Conservation (phyloP, 352 stramenopile species). For the Globisporangium uncinulatum region DNA sequence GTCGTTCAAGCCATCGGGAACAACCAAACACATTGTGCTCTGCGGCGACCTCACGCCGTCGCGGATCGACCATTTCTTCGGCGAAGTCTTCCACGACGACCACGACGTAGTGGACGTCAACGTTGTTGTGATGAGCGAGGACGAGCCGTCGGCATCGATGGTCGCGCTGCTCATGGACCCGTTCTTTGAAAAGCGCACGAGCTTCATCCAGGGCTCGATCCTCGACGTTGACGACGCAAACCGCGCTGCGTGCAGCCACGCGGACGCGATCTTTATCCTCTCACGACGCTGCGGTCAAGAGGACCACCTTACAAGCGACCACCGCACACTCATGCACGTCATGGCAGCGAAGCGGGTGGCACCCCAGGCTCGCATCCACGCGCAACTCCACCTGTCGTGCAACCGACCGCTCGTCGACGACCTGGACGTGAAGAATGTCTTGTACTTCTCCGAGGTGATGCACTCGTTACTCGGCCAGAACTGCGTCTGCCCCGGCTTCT, state of each 20-base stretch:
- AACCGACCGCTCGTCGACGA: constrained; percentile 74
- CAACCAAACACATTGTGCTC: constrained; percentile 70
- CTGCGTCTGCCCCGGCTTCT: constrained; percentile 82
- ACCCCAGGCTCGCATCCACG: constrained; percentile 47
- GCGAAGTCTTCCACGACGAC: constrained; percentile 85
- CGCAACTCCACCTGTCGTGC: constrained; percentile 72
- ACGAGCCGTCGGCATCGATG: constrained; percentile 68
- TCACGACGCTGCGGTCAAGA: constrained; percentile 57
- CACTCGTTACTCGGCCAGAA: constrained; percentile 80
- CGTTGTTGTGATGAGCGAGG: constrained; percentile 71
- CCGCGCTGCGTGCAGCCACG: constrained; percentile 50
- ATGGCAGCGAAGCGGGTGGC: constrained; percentile 66
- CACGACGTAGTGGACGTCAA: constrained; percentile 79
- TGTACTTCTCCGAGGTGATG: constrained; percentile 79
- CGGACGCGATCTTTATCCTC: constrained; percentile 79
- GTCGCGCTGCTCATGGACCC: constrained; percentile 74
- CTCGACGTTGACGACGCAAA: constrained; percentile 76
- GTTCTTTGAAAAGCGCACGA: constrained; percentile 82
- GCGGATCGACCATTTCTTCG: constrained; percentile 83
- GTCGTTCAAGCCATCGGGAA: constrained; percentile 60
- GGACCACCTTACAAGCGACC: constrained; percentile 63
- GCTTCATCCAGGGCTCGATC: constrained; percentile 76
- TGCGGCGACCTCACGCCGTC: constrained; percentile 78
- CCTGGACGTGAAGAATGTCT: constrained; percentile 67
- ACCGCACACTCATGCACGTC: constrained; percentile 77